A percentile compares a stretch with the other conserved stretches of the same genome.
These are phyloP conservation scores for Populus hybrid DNA, from an alignment of 441 rosid species.

Conservation along the genomic window DNA sequence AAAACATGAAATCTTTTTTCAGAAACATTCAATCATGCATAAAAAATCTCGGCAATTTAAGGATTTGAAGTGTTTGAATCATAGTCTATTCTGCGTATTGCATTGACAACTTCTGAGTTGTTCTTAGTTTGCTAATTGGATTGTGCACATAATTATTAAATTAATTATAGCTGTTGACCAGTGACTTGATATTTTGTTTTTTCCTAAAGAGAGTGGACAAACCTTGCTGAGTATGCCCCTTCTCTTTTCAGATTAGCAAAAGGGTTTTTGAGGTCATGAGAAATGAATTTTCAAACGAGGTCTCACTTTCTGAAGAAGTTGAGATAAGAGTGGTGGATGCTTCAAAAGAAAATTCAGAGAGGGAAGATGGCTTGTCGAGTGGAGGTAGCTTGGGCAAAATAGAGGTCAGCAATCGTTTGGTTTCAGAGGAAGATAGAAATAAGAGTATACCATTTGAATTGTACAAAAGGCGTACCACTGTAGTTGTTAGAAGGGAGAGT, in stretches of 20 bases:
- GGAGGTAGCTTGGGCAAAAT: slow-evolving; percentile 26
- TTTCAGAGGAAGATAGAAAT: slow-evolving; percentile 35
- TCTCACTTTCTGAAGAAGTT: slow-evolving; percentile 35
- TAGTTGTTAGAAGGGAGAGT: slow-evolving; percentile 61
- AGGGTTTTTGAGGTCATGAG: slow-evolving; percentile 76
- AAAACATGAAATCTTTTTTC: neutral
- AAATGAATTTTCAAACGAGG: slow-evolving; percentile 46
- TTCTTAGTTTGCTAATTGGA: neutral
- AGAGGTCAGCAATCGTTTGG: slow-evolving; percentile 22
- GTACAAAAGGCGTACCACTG: slow-evolving; percentile 88
- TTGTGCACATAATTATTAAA: neutral
- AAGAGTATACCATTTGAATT: slow-evolving; percentile 68
- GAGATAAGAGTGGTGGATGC: slow-evolving; percentile 28
- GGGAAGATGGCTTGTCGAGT: slow-evolving; percentile 25
- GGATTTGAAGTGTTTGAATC: neutral
- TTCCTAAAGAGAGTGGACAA: slow-evolving; percentile 15
- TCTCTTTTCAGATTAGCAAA: slow-evolving; percentile 64
- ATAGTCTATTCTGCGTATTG: neutral
- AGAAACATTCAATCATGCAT: neutral
- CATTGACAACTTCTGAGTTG: neutral
- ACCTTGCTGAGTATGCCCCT: slow-evolving; percentile 19
- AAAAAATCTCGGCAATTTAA: neutral
- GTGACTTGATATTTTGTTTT: neutral
- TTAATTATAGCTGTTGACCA: too few species aligned
- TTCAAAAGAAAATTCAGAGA: slow-evolving; percentile 33